Percentiles rank a stretch among this genome's conserved stretches.
phyloP scores from a whole-genome alignment of 176 grass and related monocot genomes.

The Triticum aestivum region DNA sequence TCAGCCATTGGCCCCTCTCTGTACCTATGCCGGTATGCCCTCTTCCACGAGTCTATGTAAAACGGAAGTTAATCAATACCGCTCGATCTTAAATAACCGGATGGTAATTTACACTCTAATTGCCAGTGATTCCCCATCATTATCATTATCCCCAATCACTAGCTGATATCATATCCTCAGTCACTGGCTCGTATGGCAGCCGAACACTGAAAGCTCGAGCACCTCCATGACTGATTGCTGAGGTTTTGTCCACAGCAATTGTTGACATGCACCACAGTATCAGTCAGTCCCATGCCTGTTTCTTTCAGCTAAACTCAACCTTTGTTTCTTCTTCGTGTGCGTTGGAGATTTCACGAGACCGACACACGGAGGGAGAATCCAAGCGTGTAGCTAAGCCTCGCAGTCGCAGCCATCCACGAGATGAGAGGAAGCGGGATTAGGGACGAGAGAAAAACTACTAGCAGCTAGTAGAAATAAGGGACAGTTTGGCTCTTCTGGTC shows the following conservation, averaged over 20 bases:
- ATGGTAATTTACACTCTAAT: neutral
- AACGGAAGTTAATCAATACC: neutral
- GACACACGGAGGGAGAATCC: neutral
- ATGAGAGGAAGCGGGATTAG: neutral
- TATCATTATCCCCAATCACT: neutral
- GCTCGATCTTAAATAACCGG: neutral
- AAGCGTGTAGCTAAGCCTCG: neutral
- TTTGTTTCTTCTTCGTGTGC: neutral
- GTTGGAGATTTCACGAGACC: neutral
- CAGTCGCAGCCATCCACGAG: constrained; percentile 16
- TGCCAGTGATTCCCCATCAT: neutral
- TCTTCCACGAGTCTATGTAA: neutral
- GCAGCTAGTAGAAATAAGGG: neutral
- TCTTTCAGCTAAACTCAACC: neutral
- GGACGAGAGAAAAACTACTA: neutral
- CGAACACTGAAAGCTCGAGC: neutral
- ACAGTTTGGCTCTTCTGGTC: constrained; percentile 29
- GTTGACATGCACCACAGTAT: neutral
- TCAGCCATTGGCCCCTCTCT: neutral
- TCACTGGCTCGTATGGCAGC: neutral
- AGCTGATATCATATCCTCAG: neutral
- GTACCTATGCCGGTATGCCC: neutral
- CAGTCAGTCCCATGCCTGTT: neutral
- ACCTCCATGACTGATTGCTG: neutral
- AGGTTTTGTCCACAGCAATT: constrained; percentile 8